These are phyloP conservation scores for Phytophthora pistaciae DNA, from an alignment of 352 stramenopile genomes.

Conservation along the genomic window DNA sequence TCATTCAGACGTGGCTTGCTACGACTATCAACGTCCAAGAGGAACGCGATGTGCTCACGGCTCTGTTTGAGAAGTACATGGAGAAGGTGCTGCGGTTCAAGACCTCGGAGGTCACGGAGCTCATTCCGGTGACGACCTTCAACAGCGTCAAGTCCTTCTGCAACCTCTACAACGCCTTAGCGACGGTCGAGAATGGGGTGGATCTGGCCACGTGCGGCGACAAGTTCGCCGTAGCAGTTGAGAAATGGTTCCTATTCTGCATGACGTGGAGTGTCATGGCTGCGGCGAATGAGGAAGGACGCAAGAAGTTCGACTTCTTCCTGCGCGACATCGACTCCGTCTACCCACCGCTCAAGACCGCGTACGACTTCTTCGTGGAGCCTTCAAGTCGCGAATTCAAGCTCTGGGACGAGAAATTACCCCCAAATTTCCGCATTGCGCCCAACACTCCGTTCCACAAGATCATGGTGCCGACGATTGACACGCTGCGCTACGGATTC, in stretches of 20 bases:
- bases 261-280: constrained; percentile 90
- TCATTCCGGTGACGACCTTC: constrained; percentile 83
- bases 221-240: constrained; percentile 71
- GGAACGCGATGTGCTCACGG: constrained; percentile 73
- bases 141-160: constrained; percentile 88
- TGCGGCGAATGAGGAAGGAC: constrained; percentile 85
- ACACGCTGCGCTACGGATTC: constrained; percentile 86
- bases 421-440: constrained; percentile 76
- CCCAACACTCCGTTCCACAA: constrained; percentile 84
- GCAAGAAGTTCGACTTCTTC: constrained; percentile 88
- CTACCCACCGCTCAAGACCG: constrained; percentile 92
- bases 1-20: constrained; percentile 79
- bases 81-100: constrained; percentile 82
- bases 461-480: constrained; percentile 90
- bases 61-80: constrained; percentile 87
- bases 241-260: constrained; percentile 90
- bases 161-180: constrained; percentile 87
- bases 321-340: constrained; percentile 93
- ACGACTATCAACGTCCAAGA: constrained; percentile 71
- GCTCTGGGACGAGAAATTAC: constrained; percentile 86
- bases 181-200: constrained; percentile 74
- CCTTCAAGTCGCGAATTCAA: constrained; percentile 78
- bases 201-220: constrained; percentile 70
- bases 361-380: constrained; percentile 96
- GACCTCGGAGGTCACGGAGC: constrained; percentile 64